Evolutionary conservation across 345 rosid genomes (phyloP), one percentile per base, ranked within the genome.

Genomic region (Nephelium lappaceum): DNA sequence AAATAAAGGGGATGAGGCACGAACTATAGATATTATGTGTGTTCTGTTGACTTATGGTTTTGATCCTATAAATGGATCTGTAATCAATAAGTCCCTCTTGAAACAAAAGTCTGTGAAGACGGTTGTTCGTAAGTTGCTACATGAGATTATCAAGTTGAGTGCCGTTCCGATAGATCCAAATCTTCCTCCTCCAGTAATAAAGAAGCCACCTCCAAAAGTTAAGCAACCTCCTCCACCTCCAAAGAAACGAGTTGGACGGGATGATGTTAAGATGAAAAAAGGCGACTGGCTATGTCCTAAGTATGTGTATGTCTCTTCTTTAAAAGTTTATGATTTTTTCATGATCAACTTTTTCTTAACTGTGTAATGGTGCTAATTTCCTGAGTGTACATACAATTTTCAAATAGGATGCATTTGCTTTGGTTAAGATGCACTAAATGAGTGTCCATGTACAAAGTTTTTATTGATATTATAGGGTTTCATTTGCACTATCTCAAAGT

Each of bases 221-320:
- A 97, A 97, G 91, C 97, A 92, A 85, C 95, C 97, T 75, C 99
- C 99, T 4, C 95, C 98, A 36, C 86, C 98, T 75, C 95, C 97
- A 36, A 92, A 83, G 86, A 90, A 89, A 82, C 91, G 96, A 41
- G 93, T 97, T n/a, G 99, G 98, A 27, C 93, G 99, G 57, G 97
- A 93, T 89, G 99, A 93, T 66, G 71, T 92, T 73, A 98, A 94
- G 90, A 97, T 94, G 98, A 97, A 97, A 82, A 97, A 88, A 82
- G 98, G 98, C 63, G 99, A 97, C 83, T 97, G 99, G 99, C 85
- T 94, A 38, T 97, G 99, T 78, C 87, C 98, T 60, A 97, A 94
- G n/a, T n/a, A n/a, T n/a, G n/a, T n/a, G 98, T 92, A 93, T 83
- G 97, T 87, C 16, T 72, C 63, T 42, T 47, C 60, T 75, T 8